Base-by-base conservation (phyloP, 257 asterid species). In the Ocimum tenuiflorum region DNA sequence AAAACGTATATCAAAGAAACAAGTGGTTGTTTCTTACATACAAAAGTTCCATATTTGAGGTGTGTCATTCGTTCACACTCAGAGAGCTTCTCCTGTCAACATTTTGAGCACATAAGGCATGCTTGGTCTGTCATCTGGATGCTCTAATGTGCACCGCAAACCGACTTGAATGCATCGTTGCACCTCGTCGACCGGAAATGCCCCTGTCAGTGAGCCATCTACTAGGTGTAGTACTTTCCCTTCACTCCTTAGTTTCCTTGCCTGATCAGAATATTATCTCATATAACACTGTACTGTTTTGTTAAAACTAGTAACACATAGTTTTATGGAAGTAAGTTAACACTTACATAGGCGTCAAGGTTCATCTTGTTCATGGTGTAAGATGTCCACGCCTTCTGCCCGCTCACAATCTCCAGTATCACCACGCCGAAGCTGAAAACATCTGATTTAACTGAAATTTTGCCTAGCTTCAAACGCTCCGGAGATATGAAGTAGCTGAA, bases 401-500 rank as follows among this genome's bases (percentile, higher is more conserved):
- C 75, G 31, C 76, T 57, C 38, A 75, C 41, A 7, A 75, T 20
- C 73, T 69, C 73, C 38, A 75, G 63, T 47, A 69, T 17, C 46
- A 45, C 18, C 9, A 75, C 36, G 56, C 79, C 79, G 14, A 69
- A 75, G 61, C 69, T 29, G 15, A 38, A 75, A 42, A 75, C 68
- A 50, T 63, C 65, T 15, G 73, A 48, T 24, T 69, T 70, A n/a
- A 29, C 31, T 19, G 79, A 75, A n/a, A 47, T 14, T 49, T 4
- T 20, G 3, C 75, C 68, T 0, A 19, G 6, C 39, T 18, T 8
- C 1, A 13, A 8, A 19, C 56, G 63, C 57, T 70, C 79, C 9
- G 79, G 79, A 41, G 76, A 54, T 19, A 63, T 68, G 31, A 48
- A 68, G 59, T 33, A 61, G 7, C 79, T 75, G 19, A 27, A 12